These are phyloP conservation scores for Ophiostoma piceae DNA, from an alignment of 2,329 filamentous ascomycete genomes.

Conservation along the genomic window DNA sequence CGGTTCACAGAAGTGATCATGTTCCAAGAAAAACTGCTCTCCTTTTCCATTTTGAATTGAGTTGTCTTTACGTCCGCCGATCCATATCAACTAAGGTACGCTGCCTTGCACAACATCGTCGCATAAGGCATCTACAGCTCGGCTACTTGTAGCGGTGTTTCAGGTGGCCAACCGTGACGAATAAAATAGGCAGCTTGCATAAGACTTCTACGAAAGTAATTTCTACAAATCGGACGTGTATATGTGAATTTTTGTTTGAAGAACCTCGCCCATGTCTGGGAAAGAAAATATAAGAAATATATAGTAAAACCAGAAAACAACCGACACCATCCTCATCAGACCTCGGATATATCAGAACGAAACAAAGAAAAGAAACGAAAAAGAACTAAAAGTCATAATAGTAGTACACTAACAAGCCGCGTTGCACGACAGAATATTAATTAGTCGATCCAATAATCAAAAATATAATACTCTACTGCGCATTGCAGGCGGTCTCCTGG, in stretches of 20 bases:
- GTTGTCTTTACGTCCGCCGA: background rate
- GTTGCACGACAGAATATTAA: background rate
- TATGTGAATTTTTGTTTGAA: constrained; percentile 1
- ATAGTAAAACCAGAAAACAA: constrained; percentile 5
- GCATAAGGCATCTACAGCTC: background rate
- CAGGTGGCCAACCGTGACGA: background rate
- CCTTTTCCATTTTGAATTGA: background rate
- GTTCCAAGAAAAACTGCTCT: background rate
- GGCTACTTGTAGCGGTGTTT: constrained; percentile 2
- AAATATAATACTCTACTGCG: constrained; percentile 18
- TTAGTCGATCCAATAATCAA: background rate
- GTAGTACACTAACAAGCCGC: constrained; percentile 7
- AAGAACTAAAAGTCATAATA: background rate
- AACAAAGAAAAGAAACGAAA: background rate
- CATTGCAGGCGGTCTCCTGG: constrained; percentile 46
- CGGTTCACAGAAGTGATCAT: background rate
- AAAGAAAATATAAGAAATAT: constrained; percentile 8
- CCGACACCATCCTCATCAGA: background rate
- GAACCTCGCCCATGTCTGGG: constrained; percentile 7
- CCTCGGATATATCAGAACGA: background rate
- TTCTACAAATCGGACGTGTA: background rate
- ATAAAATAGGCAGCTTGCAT: background rate
- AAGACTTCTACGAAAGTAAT: too few relatives aligned
- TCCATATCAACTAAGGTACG: background rate
- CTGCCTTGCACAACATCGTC: background rate